Evolutionary conservation across 1,284 basidiomycete species (phyloP).

Genomic region (Gymnopus androsaceus): DNA sequence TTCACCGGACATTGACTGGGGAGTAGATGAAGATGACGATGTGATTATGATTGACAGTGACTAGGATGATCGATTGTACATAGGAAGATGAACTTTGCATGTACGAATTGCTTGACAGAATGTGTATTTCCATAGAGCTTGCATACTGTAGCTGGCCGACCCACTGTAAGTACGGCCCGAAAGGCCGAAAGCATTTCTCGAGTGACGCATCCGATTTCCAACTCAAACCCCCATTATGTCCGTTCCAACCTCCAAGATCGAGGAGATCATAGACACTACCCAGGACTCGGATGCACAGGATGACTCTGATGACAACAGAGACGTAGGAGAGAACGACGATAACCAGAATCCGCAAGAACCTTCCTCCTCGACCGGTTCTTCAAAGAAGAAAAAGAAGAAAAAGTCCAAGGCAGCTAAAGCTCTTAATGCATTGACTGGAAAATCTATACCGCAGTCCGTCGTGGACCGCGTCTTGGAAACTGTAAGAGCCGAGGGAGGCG

Average conservation of each 20-base stretch:
- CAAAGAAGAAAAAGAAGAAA: constrained; percentile 79
- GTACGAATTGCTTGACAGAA: no score
- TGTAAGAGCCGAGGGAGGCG: constrained; percentile 58
- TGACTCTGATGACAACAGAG: constrained; percentile 37
- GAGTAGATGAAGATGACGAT: constrained; percentile 74
- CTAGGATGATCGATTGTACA: constrained; percentile 24
- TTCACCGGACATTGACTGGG: constrained; percentile 63
- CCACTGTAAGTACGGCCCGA: no score
- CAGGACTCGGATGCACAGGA: constrained; percentile 29
- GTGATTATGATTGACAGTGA: constrained; percentile 78
- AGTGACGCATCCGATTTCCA: not conserved
- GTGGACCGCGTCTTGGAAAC: constrained; percentile 61
- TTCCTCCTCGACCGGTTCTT: constrained; percentile 33
- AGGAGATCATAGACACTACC: constrained; percentile 45
- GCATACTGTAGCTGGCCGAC: no score
- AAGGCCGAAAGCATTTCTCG: not conserved
- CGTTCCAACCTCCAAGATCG: constrained; percentile 38
- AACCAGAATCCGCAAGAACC: constrained; percentile 16
- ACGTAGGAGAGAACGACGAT: constrained; percentile 20
- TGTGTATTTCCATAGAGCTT: no score
- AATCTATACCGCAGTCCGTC: constrained; percentile 55
- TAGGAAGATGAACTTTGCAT: not conserved
- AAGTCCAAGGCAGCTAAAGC: constrained; percentile 63
- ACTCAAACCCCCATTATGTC: constrained; percentile 38
- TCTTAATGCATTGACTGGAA: constrained; percentile 51